Base-by-base conservation (phyloP, 768 basidiomycete genomes). In the Exsudoporus frostii region DNA sequence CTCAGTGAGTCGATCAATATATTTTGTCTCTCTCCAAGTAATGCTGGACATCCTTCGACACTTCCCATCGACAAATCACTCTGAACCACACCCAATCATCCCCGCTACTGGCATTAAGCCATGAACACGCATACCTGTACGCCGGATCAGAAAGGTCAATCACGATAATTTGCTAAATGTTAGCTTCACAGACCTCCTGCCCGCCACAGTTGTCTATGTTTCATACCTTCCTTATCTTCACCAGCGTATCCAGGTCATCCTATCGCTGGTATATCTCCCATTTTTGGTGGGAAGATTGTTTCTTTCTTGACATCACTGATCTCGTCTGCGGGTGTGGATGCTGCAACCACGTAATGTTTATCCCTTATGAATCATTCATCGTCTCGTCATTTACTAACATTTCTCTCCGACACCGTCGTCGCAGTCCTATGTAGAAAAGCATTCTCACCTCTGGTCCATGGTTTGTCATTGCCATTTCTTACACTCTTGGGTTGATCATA, bases 221-320 rank as follows among this genome's bases (percentile, higher is more conserved):
- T 38, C 33, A 56, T 29, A 7, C 20, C 7, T 3, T 56, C 15
- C 46, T 51, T 19, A 36, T 55, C 15, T 14, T 33, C 33, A 54
- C 39, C 17, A 19, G 38, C 0, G 14, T 32, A n/a, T 54, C 41
- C 20, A 55, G 51, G 54, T 17, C 33, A 24, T 34, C 11, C 25
- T 54, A 53, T 36, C 43, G 44, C 15, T 54, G 38, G 43, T 24
- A 40, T 17, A 41, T 36, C 29, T 55, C 51, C 19, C 32, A 24
- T 14, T 41, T 55, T 29, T 34, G 43, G 43, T 54, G 44, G 38
- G 51, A 54, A 39, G 51, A 54, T 19, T n/a, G n/a, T n/a, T n/a
- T n/a, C n/a, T 8, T 55, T n/a, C 11, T 55, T 15, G 27, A 42
- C 17, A 30, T 55, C 9, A 11, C 13, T 20, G 45, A 39, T 29